Base-by-base conservation (phyloP, 2,329 filamentous ascomycete genomes). In the Ilyonectria robusta region DNA sequence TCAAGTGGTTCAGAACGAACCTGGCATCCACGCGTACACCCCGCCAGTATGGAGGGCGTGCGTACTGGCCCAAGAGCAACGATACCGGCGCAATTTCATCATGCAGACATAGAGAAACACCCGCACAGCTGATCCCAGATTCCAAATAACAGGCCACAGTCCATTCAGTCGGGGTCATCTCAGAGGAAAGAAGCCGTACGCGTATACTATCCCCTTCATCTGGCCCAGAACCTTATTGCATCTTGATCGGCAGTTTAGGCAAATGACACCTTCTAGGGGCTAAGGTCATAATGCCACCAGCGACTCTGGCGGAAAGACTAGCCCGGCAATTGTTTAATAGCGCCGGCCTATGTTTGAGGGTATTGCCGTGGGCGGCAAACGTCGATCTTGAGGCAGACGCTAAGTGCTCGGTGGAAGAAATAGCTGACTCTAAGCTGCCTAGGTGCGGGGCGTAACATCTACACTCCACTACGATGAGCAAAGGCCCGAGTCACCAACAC, bases 301-400 rank as follows among this genome's bases (percentile, higher is more conserved):
- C 17, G 21, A 21, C 19, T 51, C 40, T 44, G 21, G 31, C 7
- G 10, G 19, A 15, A 11, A 26, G 60, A 23, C 19, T 67, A 63
- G 65, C 54, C 61, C 73, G 72, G 73, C 73, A 75, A 66, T 75
- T 73, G 69, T 44, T 62, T 23, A 65, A 63, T 64, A 68, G 70
- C 60, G 66, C 67, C 62, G 67, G 62, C 64, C 68, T 70, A 59
- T 26, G 70, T 64, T 67, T 66, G 62, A 68, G 54, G 60, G 71
- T 72, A 67, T 66, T 74, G 67, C 71, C 73, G 72, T 69, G 71
- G 67, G 70, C 73, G 73, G 71, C 73, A 75, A 70, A 74, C 70
- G 73, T 75, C 71, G 73, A 75, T 75, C 73, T 67, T 66, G 62
- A 69, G 64, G 64, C 58, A 66, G 56, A 71, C 69, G 71, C 71